phyloP scores from a whole-genome alignment of 257 asterid genomes.

The Solanum ossicruentum region DNA sequence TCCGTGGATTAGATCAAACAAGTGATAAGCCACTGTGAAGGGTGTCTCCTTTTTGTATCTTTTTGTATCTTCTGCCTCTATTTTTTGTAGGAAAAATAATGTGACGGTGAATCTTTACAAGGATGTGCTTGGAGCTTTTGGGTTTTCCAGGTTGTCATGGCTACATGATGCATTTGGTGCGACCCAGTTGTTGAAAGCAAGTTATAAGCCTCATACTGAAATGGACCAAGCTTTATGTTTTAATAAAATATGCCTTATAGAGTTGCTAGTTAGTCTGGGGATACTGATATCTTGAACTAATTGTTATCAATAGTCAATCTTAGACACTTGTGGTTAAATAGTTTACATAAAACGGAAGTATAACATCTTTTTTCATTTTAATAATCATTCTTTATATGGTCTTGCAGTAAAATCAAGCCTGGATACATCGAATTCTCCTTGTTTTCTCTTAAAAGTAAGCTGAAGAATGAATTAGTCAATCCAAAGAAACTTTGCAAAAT shows the following conservation, averaged over 20 bases:
- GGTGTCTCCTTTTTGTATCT: not conserved
- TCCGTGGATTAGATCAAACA: not conserved
- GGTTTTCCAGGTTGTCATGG: not conserved
- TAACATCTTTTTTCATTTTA: not conserved
- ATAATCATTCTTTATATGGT: not conserved
- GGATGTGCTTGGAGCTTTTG: not conserved
- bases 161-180: not conserved
- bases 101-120: not conserved
- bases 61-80: not conserved
- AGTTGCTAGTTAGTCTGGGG: not conserved
- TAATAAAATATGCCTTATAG: not conserved
- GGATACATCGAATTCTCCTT: not conserved
- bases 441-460: not conserved
- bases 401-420: not conserved
- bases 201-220: not conserved
- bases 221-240: not conserved
- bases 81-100: not conserved
- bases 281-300: not conserved
- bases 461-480: not conserved
- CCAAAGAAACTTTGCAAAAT: not conserved
- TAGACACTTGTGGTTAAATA: not conserved
- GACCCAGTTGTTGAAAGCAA: not conserved
- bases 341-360: not conserved
- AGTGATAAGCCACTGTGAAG: not conserved
- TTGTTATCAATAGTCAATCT: not conserved